These are phyloP conservation scores for Adansonia rubrostipa DNA, from an alignment of 441 rosid species.

Conservation along the genomic window DNA sequence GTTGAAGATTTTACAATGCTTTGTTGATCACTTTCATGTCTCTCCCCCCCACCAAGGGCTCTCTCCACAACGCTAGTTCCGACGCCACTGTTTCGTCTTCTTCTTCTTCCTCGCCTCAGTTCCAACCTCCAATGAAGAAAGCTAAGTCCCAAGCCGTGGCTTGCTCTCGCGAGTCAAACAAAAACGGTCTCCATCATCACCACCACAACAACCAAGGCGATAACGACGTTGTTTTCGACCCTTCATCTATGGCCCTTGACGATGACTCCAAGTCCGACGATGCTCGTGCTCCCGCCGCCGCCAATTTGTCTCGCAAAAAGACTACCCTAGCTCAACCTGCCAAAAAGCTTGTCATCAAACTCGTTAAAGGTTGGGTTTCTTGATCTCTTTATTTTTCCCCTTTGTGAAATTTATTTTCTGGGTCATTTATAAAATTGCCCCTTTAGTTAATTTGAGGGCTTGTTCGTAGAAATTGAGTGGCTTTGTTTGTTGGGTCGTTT, in stretches of 20 bases:
- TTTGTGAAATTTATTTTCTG: constrained; percentile 2
- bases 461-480: constrained; percentile 17
- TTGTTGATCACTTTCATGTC: constrained; percentile 60
- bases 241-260: constrained; percentile 63
- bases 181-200: constrained; percentile 71
- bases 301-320: constrained; percentile 92
- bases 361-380: constrained; percentile 62
- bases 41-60: constrained; percentile 94
- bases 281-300: constrained; percentile 54
- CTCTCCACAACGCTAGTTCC: constrained; percentile 34
- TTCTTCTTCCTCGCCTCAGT: constrained; percentile 21
- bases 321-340: constrained; percentile 91
- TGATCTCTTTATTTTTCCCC: background rate
- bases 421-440: background rate
- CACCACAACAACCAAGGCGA: constrained; percentile 43
- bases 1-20: constrained; percentile 20
- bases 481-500: constrained; percentile 14
- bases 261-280: constrained; percentile 65
- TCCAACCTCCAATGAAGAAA: constrained; percentile 67
- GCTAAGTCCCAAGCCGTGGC: constrained; percentile 77
- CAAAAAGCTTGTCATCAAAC: constrained; percentile 91
- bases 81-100: constrained; percentile 36
- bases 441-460: constrained; percentile 19
- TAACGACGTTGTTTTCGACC: constrained; percentile 57
- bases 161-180: constrained; percentile 52